phyloP scores from a whole-genome alignment of 2,329 filamentous ascomycete genomes.

The Elsinoe arachidis region DNA sequence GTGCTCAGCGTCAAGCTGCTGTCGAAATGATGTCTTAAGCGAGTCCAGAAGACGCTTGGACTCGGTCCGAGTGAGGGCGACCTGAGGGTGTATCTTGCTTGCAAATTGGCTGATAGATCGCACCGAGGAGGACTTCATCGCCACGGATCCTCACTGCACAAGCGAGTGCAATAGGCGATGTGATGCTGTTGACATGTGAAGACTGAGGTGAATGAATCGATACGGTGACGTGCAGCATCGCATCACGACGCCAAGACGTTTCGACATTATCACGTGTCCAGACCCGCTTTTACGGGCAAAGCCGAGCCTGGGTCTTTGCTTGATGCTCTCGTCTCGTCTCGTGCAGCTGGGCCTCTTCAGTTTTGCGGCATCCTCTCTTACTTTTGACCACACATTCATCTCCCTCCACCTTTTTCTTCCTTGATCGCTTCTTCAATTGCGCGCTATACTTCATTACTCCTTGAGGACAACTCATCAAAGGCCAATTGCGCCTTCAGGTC shows the following conservation, averaged over 20 bases:
- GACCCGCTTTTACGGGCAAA: neutral
- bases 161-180: neutral
- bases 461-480: neutral
- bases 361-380: slow-evolving; percentile 8
- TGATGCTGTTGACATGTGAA: neutral
- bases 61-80: slow-evolving; percentile 49
- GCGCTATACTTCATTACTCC: neutral
- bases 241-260: neutral
- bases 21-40: slow-evolving; percentile 55
- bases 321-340: neutral
- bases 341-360: slow-evolving; percentile 1
- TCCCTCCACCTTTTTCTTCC: neutral
- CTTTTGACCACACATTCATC: neutral
- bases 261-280: neutral
- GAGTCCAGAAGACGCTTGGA: slow-evolving; percentile 51
- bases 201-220: neutral
- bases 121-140: slow-evolving; percentile 45
- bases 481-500: slow-evolving; percentile 7
- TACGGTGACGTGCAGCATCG: slow-evolving; percentile 7
- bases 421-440: neutral
- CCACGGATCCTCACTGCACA: neutral
- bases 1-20: slow-evolving; percentile 53
- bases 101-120: slow-evolving; percentile 42
- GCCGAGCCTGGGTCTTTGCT: neutral
- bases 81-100: slow-evolving; percentile 44